These are phyloP conservation scores for Teratosphaeria viscida DNA, from an alignment of 2,329 filamentous ascomycete species.

Conservation along the genomic window DNA sequence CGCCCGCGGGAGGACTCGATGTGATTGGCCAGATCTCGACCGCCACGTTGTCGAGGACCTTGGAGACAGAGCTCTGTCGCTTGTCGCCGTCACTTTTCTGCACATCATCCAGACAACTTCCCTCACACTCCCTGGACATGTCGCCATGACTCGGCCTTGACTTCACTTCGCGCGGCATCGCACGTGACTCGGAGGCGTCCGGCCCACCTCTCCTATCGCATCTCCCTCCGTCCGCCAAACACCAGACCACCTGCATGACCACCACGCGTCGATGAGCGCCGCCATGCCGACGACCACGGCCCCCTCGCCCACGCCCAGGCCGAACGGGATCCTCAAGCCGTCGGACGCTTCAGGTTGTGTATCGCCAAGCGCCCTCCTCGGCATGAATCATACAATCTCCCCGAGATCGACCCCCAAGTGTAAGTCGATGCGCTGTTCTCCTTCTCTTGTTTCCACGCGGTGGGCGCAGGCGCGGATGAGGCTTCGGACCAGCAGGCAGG, in stretches of 20 bases:
- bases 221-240: background rate
- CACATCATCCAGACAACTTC: background rate
- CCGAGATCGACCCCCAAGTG: slow-evolving; percentile 18
- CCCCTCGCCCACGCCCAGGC: slow-evolving; percentile 5
- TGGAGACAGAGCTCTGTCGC: background rate
- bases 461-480: background rate
- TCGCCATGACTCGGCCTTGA: background rate
- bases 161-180: background rate
- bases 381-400: slow-evolving; percentile 12
- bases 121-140: too few relatives aligned
- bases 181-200: background rate
- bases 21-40: background rate
- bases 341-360: slow-evolving; percentile 12
- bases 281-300: background rate
- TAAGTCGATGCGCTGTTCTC: slow-evolving; percentile 9
- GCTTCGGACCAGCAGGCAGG: background rate
- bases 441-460: background rate
- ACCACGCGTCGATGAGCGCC: background rate
- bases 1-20: background rate
- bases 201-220: background rate
- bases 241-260: background rate
- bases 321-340: slow-evolving; percentile 11
- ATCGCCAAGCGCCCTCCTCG: slow-evolving; percentile 19
- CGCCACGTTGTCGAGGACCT: background rate
- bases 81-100: background rate